Evolutionary conservation across 2,329 filamentous ascomycete genomes (phyloP), one percentile per base, ranked within the genome.

Genomic region (Sclerotinia glacialis): DNA sequence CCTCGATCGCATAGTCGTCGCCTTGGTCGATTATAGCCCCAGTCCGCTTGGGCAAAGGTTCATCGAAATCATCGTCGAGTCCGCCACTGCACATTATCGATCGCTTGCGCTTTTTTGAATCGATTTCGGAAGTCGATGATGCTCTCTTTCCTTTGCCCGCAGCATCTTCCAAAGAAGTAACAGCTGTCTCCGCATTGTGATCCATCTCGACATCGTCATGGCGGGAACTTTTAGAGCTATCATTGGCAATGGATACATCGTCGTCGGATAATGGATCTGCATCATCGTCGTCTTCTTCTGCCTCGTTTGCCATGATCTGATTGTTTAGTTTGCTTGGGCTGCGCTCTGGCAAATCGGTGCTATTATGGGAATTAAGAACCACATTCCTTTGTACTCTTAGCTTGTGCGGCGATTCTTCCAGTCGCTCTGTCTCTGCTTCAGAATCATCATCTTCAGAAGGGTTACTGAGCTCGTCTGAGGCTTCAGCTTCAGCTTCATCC

Each of bases 381-480:
- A 89, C 85, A 72, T 89, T 85, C 73, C 84, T 83, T 72, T 86
- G 83, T 56, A 74, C 74, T 71, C 87, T 83, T 74, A 83, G 79
- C 74, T 83, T 90, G 69, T 87, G 86, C 23, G 93, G 93, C n/a
- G 92, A 96, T 75, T 91, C 88, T 75, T 95, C 95, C 68, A 99
- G 84, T 67, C 95, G 89, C 79, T 97, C 93, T 1, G 94, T 98
- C 79, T 97, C 94, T 44, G 94, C 94, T 78, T 98, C 94, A 4
- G 93, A 89, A 73, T 90, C 88, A 65, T 84, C 83, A 63, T 88
- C 85, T 77, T 86, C 86, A 46, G 72, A 72, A 71, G 78, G 64
- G 75, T 79, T 67, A 76, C 78, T 74, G 40, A 73, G 68, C 7
- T 73, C 72, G 37, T 76, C 72, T 18, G 72, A 73, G 26, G 76